Conservation (phyloP, 805 yeast genomes). For the Vanderwaltozyma polyspora region DNA sequence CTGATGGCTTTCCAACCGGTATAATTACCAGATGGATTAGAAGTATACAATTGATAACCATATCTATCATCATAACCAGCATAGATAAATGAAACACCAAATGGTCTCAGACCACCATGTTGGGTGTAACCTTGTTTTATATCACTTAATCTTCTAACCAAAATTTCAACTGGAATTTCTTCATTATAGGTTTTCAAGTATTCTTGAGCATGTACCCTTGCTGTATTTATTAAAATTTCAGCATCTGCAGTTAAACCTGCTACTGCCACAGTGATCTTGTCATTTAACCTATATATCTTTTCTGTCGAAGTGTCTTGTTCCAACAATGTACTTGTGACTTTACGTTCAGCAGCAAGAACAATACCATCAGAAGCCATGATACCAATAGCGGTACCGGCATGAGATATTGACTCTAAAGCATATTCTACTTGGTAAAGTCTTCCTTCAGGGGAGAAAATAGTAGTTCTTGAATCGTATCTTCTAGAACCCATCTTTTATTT, state of each 20-base stretch:
- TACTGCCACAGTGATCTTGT: slow-evolving; percentile 80
- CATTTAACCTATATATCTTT: slow-evolving; percentile 78
- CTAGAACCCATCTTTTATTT: slow-evolving; percentile 54
- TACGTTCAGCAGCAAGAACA: slow-evolving; percentile 92
- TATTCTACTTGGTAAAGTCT: slow-evolving; percentile 94
- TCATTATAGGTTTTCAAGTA: slow-evolving; percentile 81
- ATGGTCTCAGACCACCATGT: slow-evolving; percentile 97
- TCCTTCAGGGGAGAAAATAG: slow-evolving; percentile 98
- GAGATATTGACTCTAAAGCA: slow-evolving; percentile 94
- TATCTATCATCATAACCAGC: slow-evolving; percentile 91
- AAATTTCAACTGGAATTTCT: slow-evolving; percentile 84
- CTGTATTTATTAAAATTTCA: slow-evolving; percentile 73
- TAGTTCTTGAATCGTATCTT: slow-evolving; percentile 98
- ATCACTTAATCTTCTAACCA: slow-evolving; percentile 83
- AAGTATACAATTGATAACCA: slow-evolving; percentile 85
- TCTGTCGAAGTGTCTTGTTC: slow-evolving; percentile 93
- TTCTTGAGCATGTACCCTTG: slow-evolving; percentile 75
- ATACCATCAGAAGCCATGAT: slow-evolving; percentile 82
- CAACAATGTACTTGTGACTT: slow-evolving; percentile 81
- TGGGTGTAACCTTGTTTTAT: slow-evolving; percentile 97
- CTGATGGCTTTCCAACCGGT: slow-evolving; percentile 98
- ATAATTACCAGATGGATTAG: slow-evolving; percentile 96
- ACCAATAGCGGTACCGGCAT: slow-evolving; percentile 95
- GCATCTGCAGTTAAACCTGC: slow-evolving; percentile 99
- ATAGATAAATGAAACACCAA: slow-evolving; percentile 90